A percentile compares a stretch with the other conserved stretches of the same genome.
phyloP scores from a whole-genome alignment of 78 protist genomes.

The Dictyostelium intermedium region DNA sequence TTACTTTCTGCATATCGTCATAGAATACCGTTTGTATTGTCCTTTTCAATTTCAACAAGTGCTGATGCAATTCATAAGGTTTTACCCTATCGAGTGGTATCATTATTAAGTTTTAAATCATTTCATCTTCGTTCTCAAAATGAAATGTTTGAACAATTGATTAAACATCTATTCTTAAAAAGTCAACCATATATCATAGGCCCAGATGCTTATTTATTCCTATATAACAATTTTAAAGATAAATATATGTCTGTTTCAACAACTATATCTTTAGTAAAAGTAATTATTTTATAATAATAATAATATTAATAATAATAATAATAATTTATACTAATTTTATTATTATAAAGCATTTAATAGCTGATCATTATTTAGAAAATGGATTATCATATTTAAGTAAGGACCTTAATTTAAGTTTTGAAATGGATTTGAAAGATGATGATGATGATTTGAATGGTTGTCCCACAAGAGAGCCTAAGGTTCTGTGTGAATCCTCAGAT shows the following conservation, averaged over 20 bases:
- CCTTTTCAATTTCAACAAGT: constrained; percentile 37
- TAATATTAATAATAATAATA: background rate
- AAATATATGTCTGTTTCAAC: background rate
- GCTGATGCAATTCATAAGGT: constrained; percentile 2
- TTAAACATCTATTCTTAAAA: background rate
- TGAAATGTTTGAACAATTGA: constrained; percentile 30
- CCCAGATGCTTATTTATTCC: background rate
- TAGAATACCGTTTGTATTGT: constrained; percentile 32
- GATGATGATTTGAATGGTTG: background rate
- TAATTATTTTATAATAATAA: background rate
- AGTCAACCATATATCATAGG: background rate
- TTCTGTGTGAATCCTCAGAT: background rate
- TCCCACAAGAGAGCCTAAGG: background rate
- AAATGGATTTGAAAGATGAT: background rate
- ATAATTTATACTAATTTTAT: background rate
- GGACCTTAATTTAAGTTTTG: too few relatives aligned
- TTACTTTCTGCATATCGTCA: constrained; percentile 3
- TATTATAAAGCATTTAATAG: background rate
- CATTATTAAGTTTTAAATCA: constrained; percentile 1
- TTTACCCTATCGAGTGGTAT: background rate
- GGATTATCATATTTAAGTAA: background rate
- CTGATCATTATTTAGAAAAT: background rate
- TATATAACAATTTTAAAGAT: constrained; percentile 17
- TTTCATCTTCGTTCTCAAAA: constrained; percentile 6
- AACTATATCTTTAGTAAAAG: background rate